Evolutionary conservation across 2,329 filamentous ascomycete species (phyloP).

Genomic region (Fusarium sp.): DNA sequence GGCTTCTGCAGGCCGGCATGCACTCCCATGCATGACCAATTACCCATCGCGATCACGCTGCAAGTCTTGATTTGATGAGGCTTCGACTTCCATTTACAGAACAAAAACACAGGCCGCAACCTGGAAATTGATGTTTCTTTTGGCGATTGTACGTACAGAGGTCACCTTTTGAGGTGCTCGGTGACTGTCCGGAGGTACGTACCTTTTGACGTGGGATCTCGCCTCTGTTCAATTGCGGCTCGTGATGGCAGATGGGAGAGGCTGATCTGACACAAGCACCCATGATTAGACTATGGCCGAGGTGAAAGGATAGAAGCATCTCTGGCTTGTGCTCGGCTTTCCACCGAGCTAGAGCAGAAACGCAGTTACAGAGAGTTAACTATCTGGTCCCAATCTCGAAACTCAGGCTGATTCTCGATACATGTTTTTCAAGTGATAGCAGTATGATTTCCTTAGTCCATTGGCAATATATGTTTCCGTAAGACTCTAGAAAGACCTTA

Average conservation of each 20-base stretch:
- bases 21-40: slow-evolving; percentile 5
- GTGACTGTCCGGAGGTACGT: slow-evolving; percentile 48
- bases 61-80: slow-evolving; percentile 20
- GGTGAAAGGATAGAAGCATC: slow-evolving; percentile 25
- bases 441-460: neutral
- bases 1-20: neutral
- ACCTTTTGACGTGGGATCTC: slow-evolving; percentile 14
- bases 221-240: slow-evolving; percentile 21
- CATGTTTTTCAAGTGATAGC: neutral
- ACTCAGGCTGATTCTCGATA: neutral
- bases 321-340: slow-evolving; percentile 36
- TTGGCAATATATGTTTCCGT: neutral
- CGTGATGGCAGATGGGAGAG: slow-evolving; percentile 29
- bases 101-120: neutral
- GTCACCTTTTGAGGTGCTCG: slow-evolving; percentile 32
- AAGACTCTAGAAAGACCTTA: neutral
- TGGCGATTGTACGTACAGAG: slow-evolving; percentile 1
- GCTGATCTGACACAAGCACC: slow-evolving; percentile 31
- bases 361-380: neutral
- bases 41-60: slow-evolving; percentile 34
- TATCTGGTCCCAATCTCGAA: slow-evolving; percentile 8
- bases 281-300: slow-evolving; percentile 33
- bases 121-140: neutral
- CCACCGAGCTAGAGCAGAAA: slow-evolving; percentile 32
- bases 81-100: neutral